phyloP scores from a whole-genome alignment of 2,329 filamentous ascomycete species.

The Chaetomium strumarium region DNA sequence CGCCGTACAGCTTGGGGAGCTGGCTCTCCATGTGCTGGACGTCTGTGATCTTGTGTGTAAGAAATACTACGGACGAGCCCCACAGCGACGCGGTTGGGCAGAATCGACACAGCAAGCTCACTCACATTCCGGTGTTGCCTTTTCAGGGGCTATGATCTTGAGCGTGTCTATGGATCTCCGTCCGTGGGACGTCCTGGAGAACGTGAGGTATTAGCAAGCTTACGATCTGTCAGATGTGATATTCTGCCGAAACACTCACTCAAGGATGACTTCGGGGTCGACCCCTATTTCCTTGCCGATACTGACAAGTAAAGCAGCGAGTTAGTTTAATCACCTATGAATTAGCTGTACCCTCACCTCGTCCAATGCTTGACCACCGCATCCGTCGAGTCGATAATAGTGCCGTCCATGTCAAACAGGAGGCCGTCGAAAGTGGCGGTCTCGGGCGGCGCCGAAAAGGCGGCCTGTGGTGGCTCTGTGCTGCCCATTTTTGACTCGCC shows the following conservation, averaged over 20 bases:
- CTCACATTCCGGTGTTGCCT: slow-evolving; percentile 91
- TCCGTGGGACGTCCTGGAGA: slow-evolving; percentile 68
- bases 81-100: background rate
- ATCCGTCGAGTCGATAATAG: slow-evolving; percentile 73
- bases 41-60: slow-evolving; percentile 46
- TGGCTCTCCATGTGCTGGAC: slow-evolving; percentile 70
- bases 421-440: slow-evolving; percentile 48
- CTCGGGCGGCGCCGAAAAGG: slow-evolving; percentile 40
- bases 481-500: slow-evolving; percentile 20
- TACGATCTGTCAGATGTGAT: background rate
- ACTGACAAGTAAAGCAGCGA: slow-evolving; percentile 37
- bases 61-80: slow-evolving; percentile 5
- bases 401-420: slow-evolving; percentile 75
- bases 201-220: background rate
- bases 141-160: slow-evolving; percentile 69
- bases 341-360: background rate
- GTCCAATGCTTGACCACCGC: slow-evolving; percentile 73
- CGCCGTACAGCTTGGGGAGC: slow-evolving; percentile 70
- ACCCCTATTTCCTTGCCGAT: slow-evolving; percentile 79
- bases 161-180: slow-evolving; percentile 83
- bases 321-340: background rate
- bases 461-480: slow-evolving; percentile 15
- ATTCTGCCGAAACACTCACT: slow-evolving; percentile 30
- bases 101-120: slow-evolving; percentile 22
- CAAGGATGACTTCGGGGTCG: slow-evolving; percentile 74